Base-by-base conservation (phyloP, 805 yeast genomes). In the Cyberlindnera maclurae region DNA sequence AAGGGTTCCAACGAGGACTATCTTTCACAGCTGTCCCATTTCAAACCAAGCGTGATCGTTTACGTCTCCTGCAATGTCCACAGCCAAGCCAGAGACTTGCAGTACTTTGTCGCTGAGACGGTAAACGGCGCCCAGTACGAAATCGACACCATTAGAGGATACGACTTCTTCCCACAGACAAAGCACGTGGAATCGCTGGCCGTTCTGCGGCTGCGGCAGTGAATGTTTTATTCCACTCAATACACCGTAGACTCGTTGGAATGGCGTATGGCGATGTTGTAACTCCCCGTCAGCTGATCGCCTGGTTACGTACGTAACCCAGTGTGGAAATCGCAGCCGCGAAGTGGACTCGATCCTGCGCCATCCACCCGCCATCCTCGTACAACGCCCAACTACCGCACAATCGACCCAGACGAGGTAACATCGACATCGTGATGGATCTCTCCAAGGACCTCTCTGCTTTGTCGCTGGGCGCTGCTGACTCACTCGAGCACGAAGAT, bases 51-150 rank as follows among this genome's bases (percentile, higher is more conserved):
- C 15, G 75, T 79, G 47, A 77, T 93, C 39, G 87, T 93, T 12
- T 90, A 90, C 61, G 81, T 90, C 39, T 85, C 96, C 38, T 90
- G 98, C 65, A 90, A 90, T 58, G 98, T 90, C 33, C 96, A 89
- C 63, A 85, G 96, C n/a, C 98, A 90, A 63, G 97, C 97, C 2
- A 70, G 97, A 50, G 98, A 90, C 57, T 58, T 90, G 34, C 85
- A 83, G 45, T 88, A 76, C 65, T 84, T 90, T 53, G 58, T 88
- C 39, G 73, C 71, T 39, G 68, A 77, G 22, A 79, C 89, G 5
- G 65, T 60, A 17, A 58, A 75, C 47, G 93, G 93, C 2, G 46
- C 56, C 4, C 53, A 70, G 18, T 93, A 87, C 63, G 64, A 64
- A 36, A 70, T 93, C 15, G 90, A 82, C 46, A 77, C 85, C 45